These are phyloP conservation scores for Fusarium pseudoanthophilum DNA, from an alignment of 2,329 filamentous ascomycete species.

Conservation along the genomic window DNA sequence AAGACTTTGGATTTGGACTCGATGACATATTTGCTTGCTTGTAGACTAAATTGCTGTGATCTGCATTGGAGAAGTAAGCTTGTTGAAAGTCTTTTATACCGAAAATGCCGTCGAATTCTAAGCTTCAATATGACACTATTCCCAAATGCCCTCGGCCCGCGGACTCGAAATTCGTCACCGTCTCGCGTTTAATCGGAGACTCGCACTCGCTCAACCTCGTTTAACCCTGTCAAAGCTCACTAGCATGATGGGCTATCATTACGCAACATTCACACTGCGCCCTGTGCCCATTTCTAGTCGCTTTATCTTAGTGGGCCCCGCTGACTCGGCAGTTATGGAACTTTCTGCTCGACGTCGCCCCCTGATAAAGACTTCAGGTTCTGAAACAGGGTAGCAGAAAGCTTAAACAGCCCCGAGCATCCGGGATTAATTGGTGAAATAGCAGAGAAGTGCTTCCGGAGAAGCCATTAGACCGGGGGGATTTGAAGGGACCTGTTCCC, in stretches of 20 bases:
- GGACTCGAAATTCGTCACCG: not conserved
- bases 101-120: not conserved
- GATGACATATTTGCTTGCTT: not conserved
- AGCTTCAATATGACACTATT: not conserved
- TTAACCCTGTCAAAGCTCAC: not conserved
- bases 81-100: not conserved
- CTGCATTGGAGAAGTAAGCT: not conserved
- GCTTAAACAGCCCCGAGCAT: not conserved
- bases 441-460: not conserved
- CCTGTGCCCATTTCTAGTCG: not conserved
- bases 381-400: conserved; percentile 5
- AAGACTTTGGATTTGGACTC: conserved; percentile 4
- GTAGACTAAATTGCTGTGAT: not conserved
- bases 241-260: not conserved
- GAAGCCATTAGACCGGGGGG: not conserved
- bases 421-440: not conserved
- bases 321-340: conserved; percentile 8
- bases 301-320: not conserved
- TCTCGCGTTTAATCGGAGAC: not conserved
- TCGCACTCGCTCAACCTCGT: not conserved
- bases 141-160: not conserved
- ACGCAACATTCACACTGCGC: not conserved
- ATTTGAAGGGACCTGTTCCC: not conserved
- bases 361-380: no score
- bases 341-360: not conserved